Conservation (phyloP, 2,329 filamentous ascomycete species). For the Fusarium euwallaceae region DNA sequence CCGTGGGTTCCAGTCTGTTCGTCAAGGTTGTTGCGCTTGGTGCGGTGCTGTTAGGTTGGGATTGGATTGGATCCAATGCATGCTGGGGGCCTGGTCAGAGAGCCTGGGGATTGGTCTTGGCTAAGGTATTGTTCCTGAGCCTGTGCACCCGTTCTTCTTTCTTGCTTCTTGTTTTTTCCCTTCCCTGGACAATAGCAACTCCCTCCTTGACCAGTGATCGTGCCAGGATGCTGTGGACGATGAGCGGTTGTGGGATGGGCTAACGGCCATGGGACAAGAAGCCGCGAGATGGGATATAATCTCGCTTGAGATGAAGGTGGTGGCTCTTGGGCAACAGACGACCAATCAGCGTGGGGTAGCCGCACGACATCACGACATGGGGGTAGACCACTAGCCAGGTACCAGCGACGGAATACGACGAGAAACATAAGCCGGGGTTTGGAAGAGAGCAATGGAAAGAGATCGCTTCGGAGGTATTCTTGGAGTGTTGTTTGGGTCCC, state of each 20-base stretch:
- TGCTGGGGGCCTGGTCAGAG: conserved; percentile 16
- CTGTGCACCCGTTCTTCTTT: conserved; percentile 7
- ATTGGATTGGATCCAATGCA: neutral
- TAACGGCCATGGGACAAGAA: conserved; percentile 30
- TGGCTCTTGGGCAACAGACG: conserved; percentile 19
- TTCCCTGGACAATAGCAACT: conserved; percentile 9
- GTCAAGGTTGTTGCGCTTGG: conserved; percentile 26
- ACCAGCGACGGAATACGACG: conserved; percentile 36
- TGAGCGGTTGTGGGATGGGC: conserved; percentile 36
- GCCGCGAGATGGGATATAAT: conserved; percentile 48
- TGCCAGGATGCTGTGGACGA: conserved; percentile 32
- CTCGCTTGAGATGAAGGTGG: conserved; percentile 45
- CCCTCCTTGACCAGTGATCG: conserved; percentile 22
- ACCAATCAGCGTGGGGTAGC: conserved; percentile 41
- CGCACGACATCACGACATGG: conserved; percentile 44
- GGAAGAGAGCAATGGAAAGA: neutral
- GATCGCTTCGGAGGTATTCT: conserved; percentile 27
- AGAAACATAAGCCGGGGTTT: conserved; percentile 31
- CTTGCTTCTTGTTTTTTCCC: conserved; percentile 13
- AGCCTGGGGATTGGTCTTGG: conserved; percentile 1
- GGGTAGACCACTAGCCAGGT: conserved; percentile 22
- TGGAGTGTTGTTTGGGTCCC: conserved; percentile 2
- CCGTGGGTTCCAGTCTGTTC: conserved; percentile 23
- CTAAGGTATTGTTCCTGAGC: conserved; percentile 6
- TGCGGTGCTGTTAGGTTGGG: conserved; percentile 13